Conservation (phyloP, 2,329 filamentous ascomycete genomes). For the Aspergillus japonicus region DNA sequence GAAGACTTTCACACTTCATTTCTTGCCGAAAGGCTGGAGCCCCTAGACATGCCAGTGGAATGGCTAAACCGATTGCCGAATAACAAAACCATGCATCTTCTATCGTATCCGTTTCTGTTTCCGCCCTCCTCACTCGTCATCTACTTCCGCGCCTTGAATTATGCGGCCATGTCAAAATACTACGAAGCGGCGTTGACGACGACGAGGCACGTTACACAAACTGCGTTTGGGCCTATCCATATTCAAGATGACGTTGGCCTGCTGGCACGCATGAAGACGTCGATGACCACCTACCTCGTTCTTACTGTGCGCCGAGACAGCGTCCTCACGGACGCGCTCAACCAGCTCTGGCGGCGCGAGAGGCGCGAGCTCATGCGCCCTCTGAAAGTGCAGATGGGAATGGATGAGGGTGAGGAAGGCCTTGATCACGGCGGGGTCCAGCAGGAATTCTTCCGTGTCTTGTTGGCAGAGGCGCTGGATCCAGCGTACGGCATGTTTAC, state of each 20-base stretch:
- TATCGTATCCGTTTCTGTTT: conserved; percentile 81
- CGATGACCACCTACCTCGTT: conserved; percentile 69
- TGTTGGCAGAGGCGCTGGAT: conserved; percentile 75
- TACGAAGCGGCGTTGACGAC: conserved; percentile 65
- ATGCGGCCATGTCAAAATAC: conserved; percentile 77
- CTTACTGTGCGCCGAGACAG: conserved; percentile 66
- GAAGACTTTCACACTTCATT: conserved; percentile 73
- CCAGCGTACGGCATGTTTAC: conserved; percentile 76
- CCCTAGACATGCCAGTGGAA: conserved; percentile 69
- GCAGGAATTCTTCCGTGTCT: conserved; percentile 89
- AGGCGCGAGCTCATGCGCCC: conserved; percentile 78
- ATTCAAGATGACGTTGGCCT: conserved; percentile 61
- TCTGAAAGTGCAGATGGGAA: conserved; percentile 82
- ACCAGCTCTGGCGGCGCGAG: conserved; percentile 87
- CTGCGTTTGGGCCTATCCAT: conserved; percentile 43
- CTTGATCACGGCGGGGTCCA: conserved; percentile 94
- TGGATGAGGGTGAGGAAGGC: conserved; percentile 79
- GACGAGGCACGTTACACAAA: conserved; percentile 47
- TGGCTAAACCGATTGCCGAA: conserved; percentile 65
- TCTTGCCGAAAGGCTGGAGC: conserved; percentile 72
- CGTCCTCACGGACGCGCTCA: conserved; percentile 71
- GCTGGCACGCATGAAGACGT: conserved; percentile 62
- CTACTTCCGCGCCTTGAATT: conserved; percentile 87
- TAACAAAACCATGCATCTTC: conserved; percentile 67
- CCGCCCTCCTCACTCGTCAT: conserved; percentile 68